These are phyloP conservation scores for Fusarium heterosporum DNA, from an alignment of 2,329 filamentous ascomycete genomes.

Conservation along the genomic window DNA sequence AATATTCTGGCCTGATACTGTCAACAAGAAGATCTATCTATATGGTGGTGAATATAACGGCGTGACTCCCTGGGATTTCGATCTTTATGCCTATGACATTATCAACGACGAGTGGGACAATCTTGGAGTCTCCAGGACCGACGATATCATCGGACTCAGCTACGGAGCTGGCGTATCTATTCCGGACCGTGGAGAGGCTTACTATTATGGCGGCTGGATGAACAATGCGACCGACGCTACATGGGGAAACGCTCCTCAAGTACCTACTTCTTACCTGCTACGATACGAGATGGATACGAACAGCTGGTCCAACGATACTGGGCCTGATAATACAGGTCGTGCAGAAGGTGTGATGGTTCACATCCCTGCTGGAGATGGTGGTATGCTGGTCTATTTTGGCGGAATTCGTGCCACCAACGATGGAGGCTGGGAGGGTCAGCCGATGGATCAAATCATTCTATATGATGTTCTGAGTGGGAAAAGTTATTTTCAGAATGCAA, in stretches of 20 bases:
- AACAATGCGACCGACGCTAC: conserved; percentile 64
- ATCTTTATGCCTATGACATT: conserved; percentile 69
- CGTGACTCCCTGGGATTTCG: conserved; percentile 58
- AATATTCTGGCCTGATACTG: conserved; percentile 68
- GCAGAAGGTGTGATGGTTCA: conserved; percentile 72
- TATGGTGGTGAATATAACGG: conserved; percentile 71
- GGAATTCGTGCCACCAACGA: conserved; percentile 65
- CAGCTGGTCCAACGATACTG: conserved; percentile 64
- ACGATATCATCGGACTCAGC: conserved; percentile 59
- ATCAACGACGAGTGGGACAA: conserved; percentile 67
- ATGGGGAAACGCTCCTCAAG: conserved; percentile 60
- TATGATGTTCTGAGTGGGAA: conserved; percentile 69
- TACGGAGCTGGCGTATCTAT: conserved; percentile 69
- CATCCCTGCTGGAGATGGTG: conserved; percentile 68
- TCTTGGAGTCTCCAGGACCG: conserved; percentile 53
- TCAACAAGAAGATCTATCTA: conserved; percentile 72
- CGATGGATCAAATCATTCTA: conserved; percentile 65
- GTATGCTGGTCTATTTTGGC: conserved; percentile 72
- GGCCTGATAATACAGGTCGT: conserved; percentile 63
- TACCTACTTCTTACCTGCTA: conserved; percentile 65
- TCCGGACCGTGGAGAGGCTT: conserved; percentile 66
- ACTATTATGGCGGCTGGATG: conserved; percentile 72
- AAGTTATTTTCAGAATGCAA: conserved; percentile 69
- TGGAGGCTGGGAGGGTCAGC: conserved; percentile 58
- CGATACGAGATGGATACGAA: conserved; percentile 67